Evolutionary conservation across 2,329 filamentous ascomycete species (phyloP), one percentile per base, ranked within the genome.

Genomic region (Fusarium agapanthi): DNA sequence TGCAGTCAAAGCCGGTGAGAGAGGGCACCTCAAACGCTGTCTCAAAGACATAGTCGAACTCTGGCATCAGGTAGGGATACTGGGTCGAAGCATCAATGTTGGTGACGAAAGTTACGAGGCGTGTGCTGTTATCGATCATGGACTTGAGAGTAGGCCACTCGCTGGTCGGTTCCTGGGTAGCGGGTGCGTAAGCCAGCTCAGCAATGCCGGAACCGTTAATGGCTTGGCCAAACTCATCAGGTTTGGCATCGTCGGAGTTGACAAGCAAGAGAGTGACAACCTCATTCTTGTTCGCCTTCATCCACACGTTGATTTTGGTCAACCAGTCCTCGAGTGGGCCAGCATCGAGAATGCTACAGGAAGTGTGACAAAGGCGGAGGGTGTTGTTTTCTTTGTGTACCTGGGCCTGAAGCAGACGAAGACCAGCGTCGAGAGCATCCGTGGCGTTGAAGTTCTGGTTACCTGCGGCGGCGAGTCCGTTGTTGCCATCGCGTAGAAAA

Each of bases 401-500:
- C 81, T 95, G 93, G 0, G 87, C 90, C 66, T 92, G 89, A 20
- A 95, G 86, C 44, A 95, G 83, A 22, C 93, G 88, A 37, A 95
- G 86, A 24, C 93, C 93, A 9, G 91, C 89, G 61, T 90, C 87
- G 59, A 95, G 87, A 63, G 93, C 92, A 11, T 87, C 83, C 6
- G 91, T 93, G 12, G 91, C 91, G 80, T 94, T 92, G 82, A 88
- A 90, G 83, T 86, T 93, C 82, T 95, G 93, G 80, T 94, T 93
- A 11, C 91, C 92, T 5, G 90, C 88, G 6, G 90, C 81, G 32
- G 89, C 90, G 80, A 91, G 88, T 67, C 83, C 84, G 2, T 54
- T 32, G 8, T 89, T 92, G 61, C 86, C 80, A 76, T 94, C 90
- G 55, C 92, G 86, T 47, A 95, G 81, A 79, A 95, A 95, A 16